Base-by-base conservation (phyloP, 1,284 basidiomycete genomes). In the Microbotryum violaceum region DNA sequence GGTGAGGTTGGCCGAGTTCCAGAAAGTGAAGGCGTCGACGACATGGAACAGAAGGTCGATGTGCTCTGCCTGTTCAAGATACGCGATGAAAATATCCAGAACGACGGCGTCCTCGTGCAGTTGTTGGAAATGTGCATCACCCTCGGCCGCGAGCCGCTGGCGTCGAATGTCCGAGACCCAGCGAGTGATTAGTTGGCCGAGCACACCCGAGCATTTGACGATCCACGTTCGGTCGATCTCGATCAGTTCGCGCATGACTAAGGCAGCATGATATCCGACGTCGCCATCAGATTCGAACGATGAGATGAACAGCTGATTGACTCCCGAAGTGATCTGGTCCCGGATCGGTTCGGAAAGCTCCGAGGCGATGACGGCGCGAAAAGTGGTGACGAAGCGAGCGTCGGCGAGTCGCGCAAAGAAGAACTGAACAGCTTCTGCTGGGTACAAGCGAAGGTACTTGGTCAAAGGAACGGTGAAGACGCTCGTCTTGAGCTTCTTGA, bases 381-480 rank as follows among this genome's bases (percentile, higher is more conserved):
- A 71, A 3, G 70, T 71, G 25, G 63, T 52, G 2, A 67, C 60
- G 59, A 61, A 69, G 16, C 66, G 60, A 10, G 64, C 63, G 49
- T 70, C 69, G 49, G 31, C 80, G 25, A 98, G 78, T 70, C 89
- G 83, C 27, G 83, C 82, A 70, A 96, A 81, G 75, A 98, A 88
- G 75, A 90, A 89, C 60, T 88, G 84, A 25, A 89, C 82, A 4
- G 91, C 87, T 71, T 97, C 90, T 3, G 78, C 78, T 3, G 91
- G 87, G 75, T 97, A 98, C 27, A 90, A 84, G 76, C 97, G 85
- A 29, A 98, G 82, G 76, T 91, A 98, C 74, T 87, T 86, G 20
- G 88, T 91, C 49, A 98, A 78, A 23, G 93, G 93, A 68, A 91
- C 87, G 0, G 94, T 97, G 78, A 99, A 97, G 0, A 93, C 92